Evolutionary conservation across 1,139 yeast genomes (phyloP), one percentile per base, ranked within the genome.

Genomic region (Blastobotrys petasosporus): DNA sequence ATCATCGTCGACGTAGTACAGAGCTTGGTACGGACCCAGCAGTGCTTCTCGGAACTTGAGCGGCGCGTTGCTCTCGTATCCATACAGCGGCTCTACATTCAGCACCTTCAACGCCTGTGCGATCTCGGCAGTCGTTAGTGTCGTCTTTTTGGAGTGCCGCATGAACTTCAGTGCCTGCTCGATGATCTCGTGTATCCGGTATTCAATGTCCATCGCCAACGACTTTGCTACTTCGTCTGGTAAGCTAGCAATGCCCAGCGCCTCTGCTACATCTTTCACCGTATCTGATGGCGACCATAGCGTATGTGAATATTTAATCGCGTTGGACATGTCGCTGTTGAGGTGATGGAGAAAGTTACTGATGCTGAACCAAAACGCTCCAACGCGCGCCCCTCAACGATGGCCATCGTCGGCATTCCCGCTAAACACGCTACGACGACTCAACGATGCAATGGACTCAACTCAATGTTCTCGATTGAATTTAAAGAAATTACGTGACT

Each of bases 281-380:
- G 98, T 94, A 62, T 94, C 98, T 52, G 86, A 82, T 7, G 98
- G 97, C 4, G 97, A 90, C 98, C 98, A 92, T 51, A 92, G 74
- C 1, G 97, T 86, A 64, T 88, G 95, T 2, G 97, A 88, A 52
- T 76, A 73, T 42, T 82, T 82, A 46, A 67, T 64, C 43, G 64
- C 52, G 47, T 53, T 52, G 37, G 56, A 44, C 45, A 47, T 39
- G 12, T 20, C 7, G 25, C 7, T 4, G 25, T 20, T 7, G 25
- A 20, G 25, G 4, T 20, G 25, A 7, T 20, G 25, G 25, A 7
- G 25, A 20, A 7, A 20, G 7, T 20, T 20, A 20, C 25, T 20
- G 25, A n/a, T n/a, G n/a, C n/a, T n/a, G n/a, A n/a, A n/a, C 7
- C 25, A 20, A 4, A 20, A 20, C 7, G 25, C 25, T 7, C 7